Conservation (phyloP, 345 rosid species). For the Eutrema yunnanense region DNA sequence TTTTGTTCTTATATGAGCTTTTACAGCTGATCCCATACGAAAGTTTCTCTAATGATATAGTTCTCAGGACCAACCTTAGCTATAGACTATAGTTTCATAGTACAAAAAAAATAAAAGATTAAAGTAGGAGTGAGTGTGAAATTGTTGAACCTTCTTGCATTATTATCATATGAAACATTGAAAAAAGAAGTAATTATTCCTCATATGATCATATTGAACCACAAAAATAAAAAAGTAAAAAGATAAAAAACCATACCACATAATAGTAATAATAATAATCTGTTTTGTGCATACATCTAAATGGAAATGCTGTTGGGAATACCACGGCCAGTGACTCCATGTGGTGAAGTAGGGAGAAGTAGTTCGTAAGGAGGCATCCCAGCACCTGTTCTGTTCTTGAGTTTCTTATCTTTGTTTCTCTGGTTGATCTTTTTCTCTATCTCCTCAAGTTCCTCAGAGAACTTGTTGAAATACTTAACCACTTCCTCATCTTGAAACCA, state of each 20-base stretch:
- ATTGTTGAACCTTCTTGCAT: neutral
- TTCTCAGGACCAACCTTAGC: neutral
- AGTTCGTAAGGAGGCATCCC: slow-evolving; percentile 90
- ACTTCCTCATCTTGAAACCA: slow-evolving; percentile 70
- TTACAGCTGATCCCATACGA: neutral
- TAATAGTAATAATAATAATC: neutral
- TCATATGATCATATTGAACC: neutral
- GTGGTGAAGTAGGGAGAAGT: slow-evolving; percentile 67
- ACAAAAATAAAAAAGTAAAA: neutral
- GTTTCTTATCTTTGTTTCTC: slow-evolving; percentile 55
- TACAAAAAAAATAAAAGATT: too few relatives aligned
- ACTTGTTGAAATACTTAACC: slow-evolving; percentile 40
- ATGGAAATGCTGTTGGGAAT: slow-evolving; percentile 94
- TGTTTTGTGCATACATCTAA: slow-evolving; percentile 21
- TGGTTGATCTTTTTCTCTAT: slow-evolving; percentile 51
- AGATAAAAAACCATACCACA: neutral
- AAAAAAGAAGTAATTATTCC: neutral
- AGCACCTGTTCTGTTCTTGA: slow-evolving; percentile 77
- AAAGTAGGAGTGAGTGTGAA: neutral
- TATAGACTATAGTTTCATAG: neutral
- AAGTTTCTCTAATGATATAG: neutral
- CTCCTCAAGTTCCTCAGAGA: slow-evolving; percentile 54
- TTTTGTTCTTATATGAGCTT: neutral
- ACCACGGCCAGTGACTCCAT: slow-evolving; percentile 93
- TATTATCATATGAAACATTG: neutral